Base-by-base conservation (phyloP, 306 rosid genomes). In the Luffa acutangula region DNA sequence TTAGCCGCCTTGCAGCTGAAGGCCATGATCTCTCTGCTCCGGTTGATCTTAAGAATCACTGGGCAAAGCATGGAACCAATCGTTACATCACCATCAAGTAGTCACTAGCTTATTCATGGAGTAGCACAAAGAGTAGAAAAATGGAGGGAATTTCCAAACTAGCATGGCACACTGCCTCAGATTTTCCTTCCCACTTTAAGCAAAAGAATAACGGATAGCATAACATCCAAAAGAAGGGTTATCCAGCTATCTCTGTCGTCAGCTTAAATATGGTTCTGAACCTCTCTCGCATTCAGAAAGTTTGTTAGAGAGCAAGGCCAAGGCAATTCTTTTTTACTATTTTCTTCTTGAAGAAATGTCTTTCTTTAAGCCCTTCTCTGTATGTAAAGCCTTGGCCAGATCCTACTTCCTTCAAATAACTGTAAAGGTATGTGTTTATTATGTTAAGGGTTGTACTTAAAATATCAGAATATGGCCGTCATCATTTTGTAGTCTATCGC, bases 41-140 rank as follows among this genome's bases (percentile, higher is more conserved):
- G 2, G 91, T 96, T 84, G 99, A 96, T 87, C 97, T 96, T 82
- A 91, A 93, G 80, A 93, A 96, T 80, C 85, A 93, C 56, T 96
- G 99, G 99, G 99, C 99, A 43, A 96, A 93, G 83, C 99, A 96
- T 76, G 99, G 99, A 13, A 96, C 99, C n/a, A 96, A 96, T 74
- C 97, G 99, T 65, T 95, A 95, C 82, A 95, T 95, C 84, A 95
- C 97, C 31, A 95, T 95, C 82, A 95, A 93, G 87, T 95, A 94
- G 89, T 75, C 54, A 33, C 18, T 11, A 33, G 46, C 21, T 31
- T 25, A 57, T 10, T 77, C 46, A 66, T 20, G 63, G 42, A 2
- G 46, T 74, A 74, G 42, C 31, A 25, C 11, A 10, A 20, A 57
- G 58, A 41, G 31, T 34, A 60, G 80, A 37, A 60, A 51, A 13